These are phyloP conservation scores for Neonothopanus nambi DNA, from an alignment of 1,284 basidiomycete species.

Conservation along the genomic window DNA sequence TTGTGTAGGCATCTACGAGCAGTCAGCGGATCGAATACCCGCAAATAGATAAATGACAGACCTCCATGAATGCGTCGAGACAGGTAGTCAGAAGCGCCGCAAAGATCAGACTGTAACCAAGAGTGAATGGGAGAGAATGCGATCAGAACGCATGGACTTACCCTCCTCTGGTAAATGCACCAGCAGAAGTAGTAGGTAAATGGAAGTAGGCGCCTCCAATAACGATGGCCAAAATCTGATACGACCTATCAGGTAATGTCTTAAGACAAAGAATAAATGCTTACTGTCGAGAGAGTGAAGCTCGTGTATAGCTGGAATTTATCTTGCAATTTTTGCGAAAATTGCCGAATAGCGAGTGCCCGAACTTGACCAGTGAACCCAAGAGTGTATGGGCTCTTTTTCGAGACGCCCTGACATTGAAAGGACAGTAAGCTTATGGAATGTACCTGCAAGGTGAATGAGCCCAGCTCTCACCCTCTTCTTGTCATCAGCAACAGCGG, in stretches of 20 bases:
- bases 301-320: slow-evolving; percentile 79
- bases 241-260: background rate
- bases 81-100: slow-evolving; percentile 71
- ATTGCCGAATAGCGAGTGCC: slow-evolving; percentile 75
- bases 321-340: slow-evolving; percentile 81
- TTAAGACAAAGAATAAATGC: slow-evolving; percentile 21
- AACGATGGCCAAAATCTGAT: slow-evolving; percentile 63
- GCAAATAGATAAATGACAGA: slow-evolving; percentile 21
- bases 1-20: slow-evolving; percentile 55
- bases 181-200: slow-evolving; percentile 70
- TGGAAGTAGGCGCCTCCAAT: slow-evolving; percentile 78
- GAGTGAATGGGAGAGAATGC: background rate
- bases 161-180: slow-evolving; percentile 83
- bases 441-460: too few species aligned
- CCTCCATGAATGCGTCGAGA: slow-evolving; percentile 78
- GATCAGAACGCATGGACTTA: slow-evolving; percentile 16
- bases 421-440: too few species aligned
- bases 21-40: slow-evolving; percentile 18
- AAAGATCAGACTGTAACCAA: slow-evolving; percentile 71
- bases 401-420: slow-evolving; percentile 76
- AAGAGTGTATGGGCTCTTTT: slow-evolving; percentile 87
- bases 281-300: slow-evolving; percentile 55
- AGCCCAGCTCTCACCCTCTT: slow-evolving; percentile 57
- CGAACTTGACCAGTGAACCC: slow-evolving; percentile 75
- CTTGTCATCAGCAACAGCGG: slow-evolving; percentile 79